Percentiles rank a stretch among this genome's conserved stretches.
Evolutionary conservation across 2,329 filamentous ascomycete genomes (phyloP).

Genomic region (Coniochaeta sp.): DNA sequence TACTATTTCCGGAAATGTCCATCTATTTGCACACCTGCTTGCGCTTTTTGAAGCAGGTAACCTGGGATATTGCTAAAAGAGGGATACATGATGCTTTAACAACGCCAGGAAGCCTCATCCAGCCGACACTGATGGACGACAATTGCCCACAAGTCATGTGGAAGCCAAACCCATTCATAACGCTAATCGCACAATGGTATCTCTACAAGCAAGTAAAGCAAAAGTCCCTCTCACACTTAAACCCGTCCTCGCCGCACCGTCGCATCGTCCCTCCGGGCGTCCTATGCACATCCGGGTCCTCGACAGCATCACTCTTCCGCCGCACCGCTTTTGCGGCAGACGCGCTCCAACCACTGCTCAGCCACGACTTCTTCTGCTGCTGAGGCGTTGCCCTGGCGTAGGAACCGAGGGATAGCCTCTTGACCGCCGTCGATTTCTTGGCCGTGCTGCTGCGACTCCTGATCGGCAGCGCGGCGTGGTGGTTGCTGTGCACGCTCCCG

Average conservation of each 20-base stretch:
- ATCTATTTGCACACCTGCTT: no score
- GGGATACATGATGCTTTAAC: no score
- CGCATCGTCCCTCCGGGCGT: conserved; percentile 44
- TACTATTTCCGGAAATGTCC: no score
- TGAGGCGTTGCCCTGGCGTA: not conserved
- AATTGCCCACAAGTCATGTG: no score
- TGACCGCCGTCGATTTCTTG: not conserved
- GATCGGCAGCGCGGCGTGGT: not conserved
- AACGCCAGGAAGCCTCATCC: no score
- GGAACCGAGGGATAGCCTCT: not conserved
- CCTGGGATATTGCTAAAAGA: no score
- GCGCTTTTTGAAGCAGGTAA: no score
- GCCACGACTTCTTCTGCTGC: not conserved
- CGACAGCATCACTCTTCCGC: not conserved
- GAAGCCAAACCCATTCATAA: not conserved
- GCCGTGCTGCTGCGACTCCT: not conserved
- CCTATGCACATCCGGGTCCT: conserved; percentile 17
- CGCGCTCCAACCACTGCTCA: not conserved
- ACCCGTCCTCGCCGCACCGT: conserved; percentile 49
- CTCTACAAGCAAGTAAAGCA: conserved; percentile 48
- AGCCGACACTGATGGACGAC: no score
- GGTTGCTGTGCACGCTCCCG: conserved; percentile 2
- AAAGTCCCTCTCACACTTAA: conserved; percentile 49
- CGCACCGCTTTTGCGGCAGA: not conserved
- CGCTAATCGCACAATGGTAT: not conserved